Evolutionary conservation across 768 basidiomycete genomes (phyloP), one percentile per base, ranked within the genome.

Genomic region (Phanerochaete sordida): DNA sequence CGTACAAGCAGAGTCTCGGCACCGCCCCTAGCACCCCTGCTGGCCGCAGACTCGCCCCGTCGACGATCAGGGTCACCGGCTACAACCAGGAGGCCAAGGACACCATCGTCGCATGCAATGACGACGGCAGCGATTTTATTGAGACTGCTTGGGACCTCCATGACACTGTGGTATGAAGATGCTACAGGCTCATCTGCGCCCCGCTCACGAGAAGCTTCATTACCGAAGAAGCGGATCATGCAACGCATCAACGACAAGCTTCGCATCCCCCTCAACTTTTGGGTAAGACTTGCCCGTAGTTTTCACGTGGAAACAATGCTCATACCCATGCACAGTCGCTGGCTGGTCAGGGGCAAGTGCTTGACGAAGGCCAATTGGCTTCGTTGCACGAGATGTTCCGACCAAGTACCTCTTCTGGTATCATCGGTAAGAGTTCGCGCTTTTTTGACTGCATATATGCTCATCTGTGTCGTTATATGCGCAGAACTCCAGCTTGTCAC

Each of bases 181-280:
- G n/a, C n/a, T n/a, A n/a, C n/a, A n/a, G n/a, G n/a, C n/a, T n/a
- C n/a, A n/a, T n/a, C n/a, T n/a, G n/a, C n/a, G n/a, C n/a, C n/a
- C n/a, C n/a, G n/a, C n/a, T n/a, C n/a, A n/a, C n/a, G n/a, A n/a
- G n/a, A n/a, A n/a, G n/a, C n/a, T n/a, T n/a, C n/a, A n/a, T n/a
- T n/a, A n/a, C n/a, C n/a, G 49, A 24, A 56, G 55, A 27, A 35
- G 21, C 44, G 35, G 49, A 39, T 59, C 27, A 59, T 59, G 58
- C 24, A 37, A n/a, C 58, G 58, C 33, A 15, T 59, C 9, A 33
- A 44, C 15, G 45, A 43, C 35, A 24, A 33, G 39, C 44, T 59
- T 3, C 49, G 58, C 9, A 59, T 59, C 13, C 51, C 58, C 12
- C 15, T 59, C 8, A 3, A 46, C 21, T n/a, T 24, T 35, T 59